These are phyloP conservation scores for Stachybotrys elegans DNA, from an alignment of 2,329 filamentous ascomycete genomes.

Conservation along the genomic window DNA sequence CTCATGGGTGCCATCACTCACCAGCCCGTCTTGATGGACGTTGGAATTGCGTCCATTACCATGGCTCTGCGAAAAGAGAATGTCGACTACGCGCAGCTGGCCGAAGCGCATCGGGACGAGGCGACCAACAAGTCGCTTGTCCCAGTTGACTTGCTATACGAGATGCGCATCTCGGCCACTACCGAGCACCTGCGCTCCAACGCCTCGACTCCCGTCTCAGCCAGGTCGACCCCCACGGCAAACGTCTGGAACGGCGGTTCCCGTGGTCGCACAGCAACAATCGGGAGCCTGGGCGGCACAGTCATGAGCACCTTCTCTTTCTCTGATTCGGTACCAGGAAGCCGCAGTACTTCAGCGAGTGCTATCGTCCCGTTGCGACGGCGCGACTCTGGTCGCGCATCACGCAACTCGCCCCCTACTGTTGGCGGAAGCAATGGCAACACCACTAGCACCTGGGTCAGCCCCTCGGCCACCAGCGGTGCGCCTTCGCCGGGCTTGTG, in stretches of 20 bases:
- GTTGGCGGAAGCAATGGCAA: constrained; percentile 9
- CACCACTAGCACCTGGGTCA: constrained; percentile 13
- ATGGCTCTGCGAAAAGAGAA: constrained; percentile 67
- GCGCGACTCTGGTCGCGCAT: constrained; percentile 22
- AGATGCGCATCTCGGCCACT: constrained; percentile 69
- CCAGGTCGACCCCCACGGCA: constrained; percentile 26
- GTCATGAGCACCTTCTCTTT: constrained; percentile 32
- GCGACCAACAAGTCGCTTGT: constrained; percentile 26
- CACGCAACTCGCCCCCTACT: constrained; percentile 13
- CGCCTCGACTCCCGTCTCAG: constrained; percentile 27
- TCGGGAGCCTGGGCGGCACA: constrained; percentile 12
- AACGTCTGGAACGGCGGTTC: constrained; percentile 14
- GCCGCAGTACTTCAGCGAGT: constrained; percentile 41
- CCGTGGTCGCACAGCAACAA: constrained; percentile 31
- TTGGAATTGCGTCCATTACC: constrained; percentile 84
- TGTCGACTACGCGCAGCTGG: constrained; percentile 31
- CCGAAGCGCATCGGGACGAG: constrained; percentile 18
- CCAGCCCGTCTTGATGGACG: constrained; percentile 84
- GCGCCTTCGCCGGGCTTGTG: constrained; percentile 24
- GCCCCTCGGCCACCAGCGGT: constrained; percentile 12
- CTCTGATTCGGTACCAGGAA: constrained; percentile 34
- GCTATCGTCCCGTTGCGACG: constrained; percentile 22
- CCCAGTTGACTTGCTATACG: constrained; percentile 58
- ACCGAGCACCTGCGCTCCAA: constrained; percentile 63
- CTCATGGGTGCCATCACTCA: constrained; percentile 88